Percentiles rank a stretch among this genome's conserved stretches.
These are phyloP conservation scores for Leptographium lundbergii DNA, from an alignment of 2,329 filamentous ascomycete genomes.

Conservation along the genomic window DNA sequence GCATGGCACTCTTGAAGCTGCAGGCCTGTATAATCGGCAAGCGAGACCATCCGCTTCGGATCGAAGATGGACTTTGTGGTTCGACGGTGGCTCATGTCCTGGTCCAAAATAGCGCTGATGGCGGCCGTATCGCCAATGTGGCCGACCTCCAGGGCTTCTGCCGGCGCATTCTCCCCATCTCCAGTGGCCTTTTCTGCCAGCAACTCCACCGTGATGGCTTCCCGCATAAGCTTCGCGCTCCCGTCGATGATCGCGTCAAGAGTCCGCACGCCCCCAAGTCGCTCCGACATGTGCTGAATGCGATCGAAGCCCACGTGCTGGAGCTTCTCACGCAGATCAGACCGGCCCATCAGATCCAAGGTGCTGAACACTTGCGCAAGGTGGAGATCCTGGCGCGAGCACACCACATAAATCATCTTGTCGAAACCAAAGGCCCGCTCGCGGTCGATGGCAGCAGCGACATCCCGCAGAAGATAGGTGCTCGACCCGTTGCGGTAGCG, in stretches of 20 bases:
- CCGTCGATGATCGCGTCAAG: constrained; percentile 16
- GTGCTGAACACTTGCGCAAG: constrained; percentile 21
- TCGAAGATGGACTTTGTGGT: constrained; percentile 47
- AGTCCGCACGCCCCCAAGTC: constrained; percentile 1
- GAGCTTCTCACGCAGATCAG: constrained; percentile 20
- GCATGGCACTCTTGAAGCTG: constrained; percentile 62
- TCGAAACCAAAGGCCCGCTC: constrained; percentile 33
- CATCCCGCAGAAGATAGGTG: constrained; percentile 57
- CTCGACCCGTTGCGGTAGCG: constrained; percentile 51
- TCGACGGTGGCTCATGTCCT: constrained; percentile 57
- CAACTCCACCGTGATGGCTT: constrained; percentile 2
- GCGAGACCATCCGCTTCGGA: constrained; percentile 59
- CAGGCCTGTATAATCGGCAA: constrained; percentile 61
- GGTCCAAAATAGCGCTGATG: constrained; percentile 58
- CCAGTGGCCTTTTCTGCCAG: background rate
- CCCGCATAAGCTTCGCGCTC: constrained; percentile 23
- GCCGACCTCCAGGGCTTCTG: background rate
- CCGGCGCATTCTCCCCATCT: background rate
- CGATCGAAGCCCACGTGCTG: constrained; percentile 30
- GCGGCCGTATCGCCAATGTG: constrained; percentile 1
- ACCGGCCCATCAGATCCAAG: constrained; percentile 22
- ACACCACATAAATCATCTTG: constrained; percentile 28
- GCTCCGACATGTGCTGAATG: constrained; percentile 15
- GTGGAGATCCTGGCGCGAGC: constrained; percentile 22
- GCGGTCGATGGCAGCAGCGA: constrained; percentile 53